Conservation (phyloP, 768 basidiomycete species). For the Macrolepiota dolichaula region DNA sequence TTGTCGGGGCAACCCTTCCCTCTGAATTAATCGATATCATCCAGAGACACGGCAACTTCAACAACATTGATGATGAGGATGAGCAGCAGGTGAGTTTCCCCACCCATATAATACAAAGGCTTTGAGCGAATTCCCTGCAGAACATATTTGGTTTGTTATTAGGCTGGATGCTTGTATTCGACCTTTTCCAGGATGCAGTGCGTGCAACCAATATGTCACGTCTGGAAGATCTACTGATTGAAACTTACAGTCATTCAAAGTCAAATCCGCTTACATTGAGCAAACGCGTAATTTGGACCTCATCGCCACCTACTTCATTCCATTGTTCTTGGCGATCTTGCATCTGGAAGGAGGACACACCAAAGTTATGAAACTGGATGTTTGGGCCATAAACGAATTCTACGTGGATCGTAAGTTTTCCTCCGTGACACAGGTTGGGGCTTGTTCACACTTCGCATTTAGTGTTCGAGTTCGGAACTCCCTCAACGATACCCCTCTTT, state of each 20-base stretch:
- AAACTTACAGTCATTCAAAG: constrained; percentile 70
- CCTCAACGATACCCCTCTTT: constrained; percentile 57
- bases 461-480: constrained; percentile 58
- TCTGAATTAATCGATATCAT: constrained; percentile 63
- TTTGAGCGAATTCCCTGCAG: constrained; percentile 17
- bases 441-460: background rate
- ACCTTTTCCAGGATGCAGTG: constrained; percentile 81
- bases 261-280: constrained; percentile 81
- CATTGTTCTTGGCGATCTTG: constrained; percentile 64
- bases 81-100: constrained; percentile 31
- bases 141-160: constrained; percentile 68
- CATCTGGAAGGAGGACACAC: constrained; percentile 60
- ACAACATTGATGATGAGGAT: constrained; percentile 32
- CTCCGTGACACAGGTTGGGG: background rate
- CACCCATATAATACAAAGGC: background rate
- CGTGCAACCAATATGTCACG: constrained; percentile 23
- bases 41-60: constrained; percentile 39
- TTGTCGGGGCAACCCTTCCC: constrained; percentile 54
- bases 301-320: constrained; percentile 65
- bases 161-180: constrained; percentile 87
- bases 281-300: constrained; percentile 73
- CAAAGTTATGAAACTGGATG: constrained; percentile 76
- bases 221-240: background rate
- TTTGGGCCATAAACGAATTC: constrained; percentile 85
- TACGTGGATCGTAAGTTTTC: constrained; percentile 61